A percentile compares a stretch with the other conserved stretches of the same genome.
Evolutionary conservation across 2,329 filamentous ascomycete species (phyloP).

Genomic region (Cladophialophora exuberans): DNA sequence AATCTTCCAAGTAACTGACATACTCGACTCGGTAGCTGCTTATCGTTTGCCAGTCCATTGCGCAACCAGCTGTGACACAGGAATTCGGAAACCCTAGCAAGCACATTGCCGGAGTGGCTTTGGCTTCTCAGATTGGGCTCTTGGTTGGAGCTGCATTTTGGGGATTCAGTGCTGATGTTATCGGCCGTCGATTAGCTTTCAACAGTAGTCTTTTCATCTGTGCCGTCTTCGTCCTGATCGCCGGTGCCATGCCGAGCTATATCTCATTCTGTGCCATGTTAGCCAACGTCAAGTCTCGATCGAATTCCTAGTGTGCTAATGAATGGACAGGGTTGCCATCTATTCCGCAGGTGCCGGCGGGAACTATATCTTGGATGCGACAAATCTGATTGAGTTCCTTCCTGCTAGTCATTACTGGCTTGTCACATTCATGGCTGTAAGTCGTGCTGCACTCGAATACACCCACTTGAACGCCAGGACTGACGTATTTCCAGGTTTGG

Average conservation of each 20-base stretch:
- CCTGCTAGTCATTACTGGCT: constrained; percentile 65
- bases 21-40: constrained; percentile 37
- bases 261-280: constrained; percentile 27
- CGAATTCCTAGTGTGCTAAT: background rate
- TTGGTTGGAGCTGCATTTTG: constrained; percentile 61
- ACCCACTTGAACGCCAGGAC: too few relatives aligned
- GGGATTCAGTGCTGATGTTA: constrained; percentile 68
- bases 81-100: constrained; percentile 26
- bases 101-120: constrained; percentile 38
- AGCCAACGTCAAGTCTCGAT: background rate
- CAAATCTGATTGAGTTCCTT: constrained; percentile 61
- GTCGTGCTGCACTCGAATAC: too few relatives aligned
- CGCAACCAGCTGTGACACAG: constrained; percentile 34
- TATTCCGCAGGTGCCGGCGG: constrained; percentile 27
- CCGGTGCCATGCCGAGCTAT: constrained; percentile 67
- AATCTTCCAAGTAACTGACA: constrained; percentile 1
- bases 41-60: constrained; percentile 35
- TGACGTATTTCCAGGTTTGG: too few relatives aligned
- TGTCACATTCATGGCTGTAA: constrained; percentile 39
- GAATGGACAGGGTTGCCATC: constrained; percentile 21
- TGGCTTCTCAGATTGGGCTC: constrained; percentile 47
- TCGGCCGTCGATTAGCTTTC: constrained; percentile 69
- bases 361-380: constrained; percentile 39
- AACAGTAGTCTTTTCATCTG: constrained; percentile 68
- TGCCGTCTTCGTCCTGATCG: constrained; percentile 64